Percentiles rank a stretch among this genome's conserved stretches.
These are phyloP conservation scores for Rubia yunnanensis DNA, from an alignment of 257 asterid species.

Conservation along the genomic window DNA sequence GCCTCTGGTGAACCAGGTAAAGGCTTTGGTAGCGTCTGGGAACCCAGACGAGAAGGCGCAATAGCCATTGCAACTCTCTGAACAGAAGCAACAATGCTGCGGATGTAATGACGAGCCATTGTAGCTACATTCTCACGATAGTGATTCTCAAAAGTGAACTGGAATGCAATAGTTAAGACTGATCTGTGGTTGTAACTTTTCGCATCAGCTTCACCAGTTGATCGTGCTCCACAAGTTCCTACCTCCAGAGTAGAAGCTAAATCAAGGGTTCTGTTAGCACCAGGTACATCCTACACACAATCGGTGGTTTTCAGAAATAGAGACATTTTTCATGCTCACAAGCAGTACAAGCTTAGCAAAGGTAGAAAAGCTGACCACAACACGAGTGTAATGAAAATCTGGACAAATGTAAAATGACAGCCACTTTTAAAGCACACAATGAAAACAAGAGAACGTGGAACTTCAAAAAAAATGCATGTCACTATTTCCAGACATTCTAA, in stretches of 20 bases:
- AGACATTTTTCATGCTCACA: background rate
- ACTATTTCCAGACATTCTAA: background rate
- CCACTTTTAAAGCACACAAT: background rate
- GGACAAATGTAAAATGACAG: background rate
- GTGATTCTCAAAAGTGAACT: slow-evolving; percentile 84
- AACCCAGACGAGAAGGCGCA: slow-evolving; percentile 58
- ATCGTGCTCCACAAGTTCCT: slow-evolving; percentile 51
- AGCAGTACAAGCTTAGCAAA: background rate
- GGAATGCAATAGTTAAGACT: slow-evolving; percentile 85
- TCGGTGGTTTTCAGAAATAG: background rate
- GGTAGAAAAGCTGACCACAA: background rate
- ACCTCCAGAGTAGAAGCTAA: slow-evolving; percentile 80
- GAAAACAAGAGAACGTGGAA: background rate
- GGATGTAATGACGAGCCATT: slow-evolving; percentile 91
- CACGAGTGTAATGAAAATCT: background rate
- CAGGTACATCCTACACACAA: slow-evolving; percentile 49
- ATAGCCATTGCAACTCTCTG: slow-evolving; percentile 89
- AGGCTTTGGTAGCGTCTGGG: slow-evolving; percentile 50
- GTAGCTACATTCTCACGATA: slow-evolving; percentile 75
- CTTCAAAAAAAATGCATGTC: background rate
- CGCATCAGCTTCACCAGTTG: slow-evolving; percentile 43
- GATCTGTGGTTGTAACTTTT: slow-evolving; percentile 56
- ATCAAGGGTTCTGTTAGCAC: slow-evolving; percentile 66
- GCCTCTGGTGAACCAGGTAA: slow-evolving; percentile 81
- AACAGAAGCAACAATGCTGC: slow-evolving; percentile 74